Base-by-base conservation (phyloP, 305 asterid genomes). In the Coffea humblotiana region DNA sequence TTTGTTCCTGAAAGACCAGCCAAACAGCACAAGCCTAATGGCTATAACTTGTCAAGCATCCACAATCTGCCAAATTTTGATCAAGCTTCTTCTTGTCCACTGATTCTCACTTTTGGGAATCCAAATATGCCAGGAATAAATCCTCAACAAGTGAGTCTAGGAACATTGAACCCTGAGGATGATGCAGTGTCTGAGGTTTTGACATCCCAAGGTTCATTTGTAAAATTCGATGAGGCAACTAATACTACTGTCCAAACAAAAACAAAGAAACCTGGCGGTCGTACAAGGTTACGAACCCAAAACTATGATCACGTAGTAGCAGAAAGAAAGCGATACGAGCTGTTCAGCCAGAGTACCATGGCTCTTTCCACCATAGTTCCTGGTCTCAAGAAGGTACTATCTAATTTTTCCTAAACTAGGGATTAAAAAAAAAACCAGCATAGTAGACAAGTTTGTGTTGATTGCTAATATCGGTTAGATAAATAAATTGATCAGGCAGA, bases 311-410 rank as follows among this genome's bases (percentile, higher is more conserved):
- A 90, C 77, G 87, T 88, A 71, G 78, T 89, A 45, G 91, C 92
- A 9, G 92, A 89, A 85, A 86, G 92, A 79, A 85, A 84, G 87
- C 89, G 92, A 73, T 87, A 92, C 12, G 90, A 90, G 83, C 91
- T 77, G 84, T 88, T 90, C 75, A 90, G 94, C 87, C 89, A 85
- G 81, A 72, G 58, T 64, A 87, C 89, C 32, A 82, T 89, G 45
- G 89, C 90, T 21, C 90, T 90, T 27, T 87, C 94, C 8, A 83
- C 92, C 82, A 80, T 89, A 3, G 87, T 90, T 71, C 94, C 92
- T 3, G 92, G 92, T 49, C 84, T 90, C 6, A 86, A 89, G 71
- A 90, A 89, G 94, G 92, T 88, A 74, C 6, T 23, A 10, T 51
- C 23, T 32, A 56, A 25, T 29, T 49, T 23, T 10, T 35, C 3